A percentile compares a stretch with the other conserved stretches of the same genome.
These are phyloP conservation scores for Aspergillus ruber DNA, from an alignment of 2,329 filamentous ascomycete species.

Conservation along the genomic window DNA sequence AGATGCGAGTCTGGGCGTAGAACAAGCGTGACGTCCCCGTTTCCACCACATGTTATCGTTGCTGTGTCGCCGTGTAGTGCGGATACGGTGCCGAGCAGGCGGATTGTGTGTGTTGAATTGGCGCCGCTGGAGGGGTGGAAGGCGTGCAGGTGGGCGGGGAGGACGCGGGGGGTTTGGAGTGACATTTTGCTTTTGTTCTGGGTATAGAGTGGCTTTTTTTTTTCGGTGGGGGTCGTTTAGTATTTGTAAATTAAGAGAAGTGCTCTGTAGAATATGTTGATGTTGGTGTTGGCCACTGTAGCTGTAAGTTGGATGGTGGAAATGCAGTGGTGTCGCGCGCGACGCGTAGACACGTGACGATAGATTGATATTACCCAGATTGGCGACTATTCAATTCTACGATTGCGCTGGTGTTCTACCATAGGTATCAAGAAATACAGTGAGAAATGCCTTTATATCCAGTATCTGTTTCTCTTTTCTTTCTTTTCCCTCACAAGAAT, in stretches of 20 bases:
- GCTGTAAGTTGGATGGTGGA: background rate
- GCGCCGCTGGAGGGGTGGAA: slow-evolving; percentile 53
- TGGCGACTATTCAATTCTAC: background rate
- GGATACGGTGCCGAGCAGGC: slow-evolving; percentile 76
- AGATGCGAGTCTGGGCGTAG: slow-evolving; percentile 55
- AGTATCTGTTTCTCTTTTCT: no score
- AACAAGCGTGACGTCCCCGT: slow-evolving; percentile 66
- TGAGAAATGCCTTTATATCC: no score
- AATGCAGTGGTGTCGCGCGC: slow-evolving; percentile 1
- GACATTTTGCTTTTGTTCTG: slow-evolving; percentile 48
- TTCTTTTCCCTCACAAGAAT: no score
- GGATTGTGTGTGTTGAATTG: slow-evolving; percentile 59
- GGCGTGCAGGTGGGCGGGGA: slow-evolving; percentile 68
- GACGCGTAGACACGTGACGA: slow-evolving; percentile 17
- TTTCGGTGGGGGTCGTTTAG: background rate
- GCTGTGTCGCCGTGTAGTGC: slow-evolving; percentile 76
- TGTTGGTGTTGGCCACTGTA: background rate
- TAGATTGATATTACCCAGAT: background rate
- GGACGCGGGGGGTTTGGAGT: slow-evolving; percentile 74
- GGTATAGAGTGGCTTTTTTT: background rate
- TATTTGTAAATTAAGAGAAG: background rate
- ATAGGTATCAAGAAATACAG: background rate
- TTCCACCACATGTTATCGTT: slow-evolving; percentile 62
- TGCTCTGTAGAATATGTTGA: background rate
- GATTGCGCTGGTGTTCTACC: no score